A percentile compares a stretch with the other conserved stretches of the same genome.
These are phyloP conservation scores for Rosa lucieae DNA, from an alignment of 306 rosid genomes.

Conservation along the genomic window DNA sequence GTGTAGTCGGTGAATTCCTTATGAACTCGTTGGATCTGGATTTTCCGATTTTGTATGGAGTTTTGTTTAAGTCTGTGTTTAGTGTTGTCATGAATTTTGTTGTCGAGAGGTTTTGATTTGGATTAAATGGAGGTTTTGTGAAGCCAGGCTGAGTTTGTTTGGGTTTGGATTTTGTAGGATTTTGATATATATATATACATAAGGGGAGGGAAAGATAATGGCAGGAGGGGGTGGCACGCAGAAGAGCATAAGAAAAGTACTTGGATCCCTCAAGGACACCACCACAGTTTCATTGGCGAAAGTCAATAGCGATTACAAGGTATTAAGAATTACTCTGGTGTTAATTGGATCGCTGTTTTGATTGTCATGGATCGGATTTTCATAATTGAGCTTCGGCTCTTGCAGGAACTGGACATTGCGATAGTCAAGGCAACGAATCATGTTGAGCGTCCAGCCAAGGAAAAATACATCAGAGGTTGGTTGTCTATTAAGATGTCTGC, in stretches of 20 bases:
- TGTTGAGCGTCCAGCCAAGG: slow-evolving; percentile 92
- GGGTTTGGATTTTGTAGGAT: slow-evolving; percentile 33
- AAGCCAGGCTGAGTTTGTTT: slow-evolving; percentile 16
- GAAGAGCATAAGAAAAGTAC: slow-evolving; percentile 89
- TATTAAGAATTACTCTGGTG: slow-evolving; percentile 17
- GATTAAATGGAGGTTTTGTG: not conserved
- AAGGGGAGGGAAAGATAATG: slow-evolving; percentile 56
- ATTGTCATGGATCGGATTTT: slow-evolving; percentile 17
- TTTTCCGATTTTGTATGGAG: not conserved
- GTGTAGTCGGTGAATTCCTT: slow-evolving; percentile 22
- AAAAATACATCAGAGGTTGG: slow-evolving; percentile 82
- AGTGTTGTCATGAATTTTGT: slow-evolving; percentile 21
- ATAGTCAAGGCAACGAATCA: slow-evolving; percentile 93
- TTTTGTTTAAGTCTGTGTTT: slow-evolving; percentile 17
- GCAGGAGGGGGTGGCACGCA: slow-evolving; percentile 85
- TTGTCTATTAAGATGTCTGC: slow-evolving; percentile 17
- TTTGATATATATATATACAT: slow-evolving; percentile 36
- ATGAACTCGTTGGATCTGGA: slow-evolving; percentile 50
- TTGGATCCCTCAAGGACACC: slow-evolving; percentile 93
- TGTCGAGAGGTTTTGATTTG: slow-evolving; percentile 15
- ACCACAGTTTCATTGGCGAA: slow-evolving; percentile 98
- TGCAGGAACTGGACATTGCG: slow-evolving; percentile 95
- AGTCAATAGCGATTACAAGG: slow-evolving; percentile 99
- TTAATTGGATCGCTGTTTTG: slow-evolving; percentile 3
- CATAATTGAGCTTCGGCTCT: slow-evolving; percentile 24